These are phyloP conservation scores for Ichthyophthirius multifiliis DNA, from an alignment of 169 alveolate genomes.

Conservation along the genomic window DNA sequence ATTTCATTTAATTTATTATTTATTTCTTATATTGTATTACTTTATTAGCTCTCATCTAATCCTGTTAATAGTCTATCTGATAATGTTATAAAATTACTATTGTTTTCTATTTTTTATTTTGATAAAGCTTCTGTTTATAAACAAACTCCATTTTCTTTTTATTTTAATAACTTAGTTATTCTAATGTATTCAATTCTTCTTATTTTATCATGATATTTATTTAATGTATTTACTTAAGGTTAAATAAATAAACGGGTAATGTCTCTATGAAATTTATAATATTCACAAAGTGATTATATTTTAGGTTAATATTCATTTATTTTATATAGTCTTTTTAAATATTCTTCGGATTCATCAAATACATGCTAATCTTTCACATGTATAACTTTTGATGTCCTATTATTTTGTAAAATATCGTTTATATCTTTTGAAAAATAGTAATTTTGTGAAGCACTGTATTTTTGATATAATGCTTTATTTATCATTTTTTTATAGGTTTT, in stretches of 20 bases:
- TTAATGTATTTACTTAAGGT: neutral
- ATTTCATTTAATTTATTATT: too few species aligned
- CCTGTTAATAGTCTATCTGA: too few species aligned
- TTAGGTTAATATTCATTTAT: neutral
- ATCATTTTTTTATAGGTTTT: neutral
- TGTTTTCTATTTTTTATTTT: too few species aligned
- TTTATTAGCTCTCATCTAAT: too few species aligned
- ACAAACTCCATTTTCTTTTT: neutral
- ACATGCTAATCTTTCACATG: neutral
- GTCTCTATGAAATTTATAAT: constrained; percentile 31
- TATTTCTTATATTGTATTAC: too few species aligned
- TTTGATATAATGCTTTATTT: constrained; percentile 6
- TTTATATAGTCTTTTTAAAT: neutral
- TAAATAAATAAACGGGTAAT: constrained; percentile 16
- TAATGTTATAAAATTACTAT: too few species aligned
- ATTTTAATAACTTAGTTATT: constrained; percentile 20
- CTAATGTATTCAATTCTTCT: constrained; percentile 30
- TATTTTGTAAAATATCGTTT: neutral
- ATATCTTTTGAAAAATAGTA: constrained; percentile 25
- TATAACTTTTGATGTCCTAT: neutral
- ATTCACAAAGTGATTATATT: constrained; percentile 12
- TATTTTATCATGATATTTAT: constrained; percentile 35
- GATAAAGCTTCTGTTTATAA: too few species aligned
- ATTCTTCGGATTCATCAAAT: neutral
- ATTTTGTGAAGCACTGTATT: constrained; percentile 25